A percentile compares a stretch with the other conserved stretches of the same genome.
These are phyloP conservation scores for Sonneratia alba DNA, from an alignment of 345 rosid species.

Conservation along the genomic window DNA sequence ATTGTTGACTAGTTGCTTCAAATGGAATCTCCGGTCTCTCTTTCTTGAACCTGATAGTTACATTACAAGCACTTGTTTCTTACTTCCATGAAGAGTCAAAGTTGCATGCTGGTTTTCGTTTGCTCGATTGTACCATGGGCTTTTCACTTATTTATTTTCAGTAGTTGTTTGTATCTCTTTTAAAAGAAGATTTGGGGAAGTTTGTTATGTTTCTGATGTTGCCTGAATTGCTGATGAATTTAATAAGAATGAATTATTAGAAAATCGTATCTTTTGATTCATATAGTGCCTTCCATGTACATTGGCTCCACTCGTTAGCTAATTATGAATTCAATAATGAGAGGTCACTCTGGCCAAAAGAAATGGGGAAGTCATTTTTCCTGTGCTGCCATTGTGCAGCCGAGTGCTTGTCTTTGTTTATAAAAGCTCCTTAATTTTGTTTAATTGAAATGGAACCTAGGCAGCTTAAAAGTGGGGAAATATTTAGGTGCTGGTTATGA, in stretches of 20 bases:
- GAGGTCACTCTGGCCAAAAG: background rate
- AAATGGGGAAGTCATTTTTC: background rate
- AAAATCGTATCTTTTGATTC: background rate
- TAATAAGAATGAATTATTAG: background rate
- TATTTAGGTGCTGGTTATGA: background rate
- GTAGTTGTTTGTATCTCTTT: background rate
- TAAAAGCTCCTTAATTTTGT: background rate
- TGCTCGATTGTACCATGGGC: background rate
- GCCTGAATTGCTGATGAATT: background rate
- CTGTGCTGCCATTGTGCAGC: background rate
- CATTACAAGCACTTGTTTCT: background rate
- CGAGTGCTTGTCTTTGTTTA: background rate
- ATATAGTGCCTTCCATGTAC: background rate
- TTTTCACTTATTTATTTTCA: background rate
- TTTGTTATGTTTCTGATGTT: background rate
- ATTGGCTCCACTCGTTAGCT: background rate
- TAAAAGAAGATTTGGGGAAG: background rate
- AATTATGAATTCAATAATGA: background rate
- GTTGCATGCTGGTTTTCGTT: background rate
- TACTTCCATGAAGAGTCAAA: background rate
- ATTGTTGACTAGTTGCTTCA: background rate
- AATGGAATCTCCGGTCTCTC: background rate
- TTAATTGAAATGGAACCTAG: background rate
- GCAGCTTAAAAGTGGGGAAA: background rate
- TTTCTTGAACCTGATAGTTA: too few species aligned